Evolutionary conservation across 345 rosid species (phyloP), one percentile per base, ranked within the genome.

Genomic region (Acer yangbiense): DNA sequence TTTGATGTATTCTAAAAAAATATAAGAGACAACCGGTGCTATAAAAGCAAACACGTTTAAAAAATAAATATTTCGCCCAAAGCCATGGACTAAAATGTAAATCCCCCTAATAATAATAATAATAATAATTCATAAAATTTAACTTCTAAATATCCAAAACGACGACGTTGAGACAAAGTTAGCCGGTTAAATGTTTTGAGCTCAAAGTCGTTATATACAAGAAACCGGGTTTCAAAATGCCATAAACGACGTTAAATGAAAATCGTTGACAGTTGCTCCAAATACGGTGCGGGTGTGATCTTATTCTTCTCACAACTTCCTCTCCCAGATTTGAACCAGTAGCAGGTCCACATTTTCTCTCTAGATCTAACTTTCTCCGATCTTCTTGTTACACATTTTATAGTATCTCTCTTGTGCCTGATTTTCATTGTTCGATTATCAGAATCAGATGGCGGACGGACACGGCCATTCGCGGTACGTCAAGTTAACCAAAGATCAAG

Each of bases 381-480:
- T 46, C 13, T 46, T 60, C 16, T 60, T 32, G 8, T 12, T 11
- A 14, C n/a, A 54, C 58, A 14, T 46, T 10, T 46, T 46, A 9
- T 46, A 2, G 2, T 46, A 46, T 46, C 50, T 46, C 50, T 46
- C 3, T 46, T 46, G 11, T 46, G 50, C 3, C 50, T 46, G 50
- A 9, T 16, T 16, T 54, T 5, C 58, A 54, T 54, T 54, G 7
- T 54, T 16, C 2, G 64, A 20, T 18, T 25, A 60, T 16, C 58
- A 60, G 64, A 60, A 60, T 85, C 75, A 54, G 75, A 94, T 92
- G 97, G 92, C 87, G 50, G 93, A 90, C 58, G 87, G 85, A 61
- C 83, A 78, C 77, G 85, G 80, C 20, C 86, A 86, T 48, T 89
- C 96, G 52, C 87, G 87, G 64, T 93, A 95, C 83, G 95, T 91